A percentile compares a stretch with the other conserved stretches of the same genome.
These are phyloP conservation scores for Gleditsia sinensis DNA, from an alignment of 306 rosid species.

Conservation along the genomic window DNA sequence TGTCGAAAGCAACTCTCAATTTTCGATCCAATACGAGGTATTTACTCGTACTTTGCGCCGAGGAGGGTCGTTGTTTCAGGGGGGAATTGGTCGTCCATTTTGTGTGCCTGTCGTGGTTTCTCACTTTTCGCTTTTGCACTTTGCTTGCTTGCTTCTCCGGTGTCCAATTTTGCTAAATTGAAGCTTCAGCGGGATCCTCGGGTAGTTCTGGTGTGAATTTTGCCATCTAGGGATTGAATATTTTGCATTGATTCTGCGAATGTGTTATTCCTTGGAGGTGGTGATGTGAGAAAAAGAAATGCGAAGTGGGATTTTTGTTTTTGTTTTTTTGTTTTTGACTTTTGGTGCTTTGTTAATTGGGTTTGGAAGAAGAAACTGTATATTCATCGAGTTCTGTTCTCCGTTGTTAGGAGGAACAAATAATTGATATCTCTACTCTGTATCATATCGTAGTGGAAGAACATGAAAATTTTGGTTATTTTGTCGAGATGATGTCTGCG, in stretches of 20 bases:
- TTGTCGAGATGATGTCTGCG: slow-evolving; percentile 6
- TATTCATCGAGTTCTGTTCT: neutral
- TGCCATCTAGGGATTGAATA: slow-evolving; percentile 20
- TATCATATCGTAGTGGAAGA: slow-evolving; percentile 11
- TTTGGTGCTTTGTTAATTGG: slow-evolving; percentile 21
- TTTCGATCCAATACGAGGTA: neutral
- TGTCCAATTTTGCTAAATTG: slow-evolving; percentile 17
- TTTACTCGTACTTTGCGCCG: neutral
- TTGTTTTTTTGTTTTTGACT: neutral
- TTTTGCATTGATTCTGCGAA: slow-evolving; percentile 25
- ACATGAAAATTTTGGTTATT: neutral
- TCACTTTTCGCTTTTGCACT: slow-evolving; percentile 14
- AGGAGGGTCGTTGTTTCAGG: slow-evolving; percentile 33
- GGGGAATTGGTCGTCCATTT: slow-evolving; percentile 33
- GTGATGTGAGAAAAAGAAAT: slow-evolving; percentile 6
- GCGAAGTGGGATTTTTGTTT: neutral
- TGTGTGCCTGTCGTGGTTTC: slow-evolving; percentile 50
- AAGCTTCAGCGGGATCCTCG: slow-evolving; percentile 6
- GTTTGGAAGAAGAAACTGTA: slow-evolving; percentile 5
- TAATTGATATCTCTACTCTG: neutral
- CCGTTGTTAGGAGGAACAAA: neutral
- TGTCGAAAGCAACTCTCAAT: slow-evolving; percentile 6
- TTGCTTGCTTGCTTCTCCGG: neutral
- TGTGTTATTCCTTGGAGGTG: slow-evolving; percentile 24
- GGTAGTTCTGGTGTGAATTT: slow-evolving; percentile 19